A percentile compares a stretch with the other conserved stretches of the same genome.
Conservation (phyloP, 768 basidiomycete species). For the Strobilomyces echinocephalus region DNA sequence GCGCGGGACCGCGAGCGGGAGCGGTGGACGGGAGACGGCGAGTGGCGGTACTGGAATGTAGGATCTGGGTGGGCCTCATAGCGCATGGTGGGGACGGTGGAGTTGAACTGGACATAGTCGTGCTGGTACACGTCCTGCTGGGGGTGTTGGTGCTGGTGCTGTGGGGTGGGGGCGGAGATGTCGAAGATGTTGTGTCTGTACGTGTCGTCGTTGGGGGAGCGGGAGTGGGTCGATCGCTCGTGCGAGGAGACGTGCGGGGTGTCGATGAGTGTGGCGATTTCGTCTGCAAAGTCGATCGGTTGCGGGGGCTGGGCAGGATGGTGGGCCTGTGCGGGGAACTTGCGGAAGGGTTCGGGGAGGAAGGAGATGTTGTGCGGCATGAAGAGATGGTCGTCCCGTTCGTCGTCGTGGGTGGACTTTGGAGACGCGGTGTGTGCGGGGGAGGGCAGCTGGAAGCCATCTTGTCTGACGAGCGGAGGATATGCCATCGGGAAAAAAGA, state of each 20-base stretch:
- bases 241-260: conserved; percentile 31
- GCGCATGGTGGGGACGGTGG: conserved; percentile 46
- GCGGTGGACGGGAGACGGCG: conserved; percentile 33
- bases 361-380: conserved; percentile 43
- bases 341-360: conserved; percentile 52
- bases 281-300: conserved; percentile 60
- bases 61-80: conserved; percentile 44
- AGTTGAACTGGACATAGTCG: conserved; percentile 42
- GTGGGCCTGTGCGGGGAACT: conserved; percentile 35
- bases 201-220: conserved; percentile 37
- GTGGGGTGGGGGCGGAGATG: conserved; percentile 46
- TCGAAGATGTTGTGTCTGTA: conserved; percentile 60
- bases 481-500: conserved; percentile 21
- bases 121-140: conserved; percentile 28
- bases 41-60: conserved; percentile 23
- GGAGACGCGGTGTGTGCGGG: conserved; percentile 33
- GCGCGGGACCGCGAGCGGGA: conserved; percentile 42
- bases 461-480: conserved; percentile 47
- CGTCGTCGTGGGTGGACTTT: conserved; percentile 27
- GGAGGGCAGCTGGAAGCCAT: conserved; percentile 66
- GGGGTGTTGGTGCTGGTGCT: conserved; percentile 30
- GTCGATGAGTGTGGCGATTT: conserved; percentile 58
- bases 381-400: conserved; percentile 35
- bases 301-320: conserved; percentile 11
- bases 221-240: conserved; percentile 42